A percentile compares a stretch with the other conserved stretches of the same genome.
Conservation (phyloP, 345 rosid genomes). For the Eucalyptus melliodora region DNA sequence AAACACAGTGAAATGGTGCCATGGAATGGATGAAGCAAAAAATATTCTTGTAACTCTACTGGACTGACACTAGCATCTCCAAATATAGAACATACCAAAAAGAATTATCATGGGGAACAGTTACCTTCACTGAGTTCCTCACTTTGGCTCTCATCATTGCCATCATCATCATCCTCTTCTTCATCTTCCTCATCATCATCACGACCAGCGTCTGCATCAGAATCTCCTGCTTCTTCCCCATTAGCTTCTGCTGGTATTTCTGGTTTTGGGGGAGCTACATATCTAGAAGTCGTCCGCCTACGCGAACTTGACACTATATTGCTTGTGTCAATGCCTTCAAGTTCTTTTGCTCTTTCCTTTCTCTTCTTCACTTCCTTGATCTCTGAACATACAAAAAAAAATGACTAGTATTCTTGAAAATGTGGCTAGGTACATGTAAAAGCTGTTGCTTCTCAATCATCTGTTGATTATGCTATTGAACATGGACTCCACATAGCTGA, state of each 20-base stretch:
- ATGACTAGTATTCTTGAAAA: neutral
- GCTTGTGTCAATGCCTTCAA: slow-evolving; percentile 81
- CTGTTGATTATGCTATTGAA: neutral
- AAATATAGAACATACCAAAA: neutral
- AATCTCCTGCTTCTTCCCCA: slow-evolving; percentile 29
- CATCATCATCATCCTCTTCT: slow-evolving; percentile 11
- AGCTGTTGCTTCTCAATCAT: neutral
- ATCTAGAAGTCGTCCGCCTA: slow-evolving; percentile 59
- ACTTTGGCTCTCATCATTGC: slow-evolving; percentile 22
- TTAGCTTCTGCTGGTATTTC: slow-evolving; percentile 45
- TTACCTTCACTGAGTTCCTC: slow-evolving; percentile 40
- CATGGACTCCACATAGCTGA: neutral
- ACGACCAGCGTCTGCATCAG: slow-evolving; percentile 20
- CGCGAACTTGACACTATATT: slow-evolving; percentile 78
- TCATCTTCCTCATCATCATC: slow-evolving; percentile 17
- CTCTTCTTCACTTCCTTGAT: slow-evolving; percentile 72
- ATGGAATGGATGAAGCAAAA: neutral
- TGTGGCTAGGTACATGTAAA: neutral
- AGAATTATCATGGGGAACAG: neutral
- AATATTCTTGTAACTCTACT: neutral
- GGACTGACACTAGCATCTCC: neutral
- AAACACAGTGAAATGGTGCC: neutral
- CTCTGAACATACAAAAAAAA: slow-evolving; percentile 24
- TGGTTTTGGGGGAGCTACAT: slow-evolving; percentile 60
- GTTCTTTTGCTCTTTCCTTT: slow-evolving; percentile 71